These are phyloP conservation scores for Fusarium sororula DNA, from an alignment of 2,329 filamentous ascomycete species.

Conservation along the genomic window DNA sequence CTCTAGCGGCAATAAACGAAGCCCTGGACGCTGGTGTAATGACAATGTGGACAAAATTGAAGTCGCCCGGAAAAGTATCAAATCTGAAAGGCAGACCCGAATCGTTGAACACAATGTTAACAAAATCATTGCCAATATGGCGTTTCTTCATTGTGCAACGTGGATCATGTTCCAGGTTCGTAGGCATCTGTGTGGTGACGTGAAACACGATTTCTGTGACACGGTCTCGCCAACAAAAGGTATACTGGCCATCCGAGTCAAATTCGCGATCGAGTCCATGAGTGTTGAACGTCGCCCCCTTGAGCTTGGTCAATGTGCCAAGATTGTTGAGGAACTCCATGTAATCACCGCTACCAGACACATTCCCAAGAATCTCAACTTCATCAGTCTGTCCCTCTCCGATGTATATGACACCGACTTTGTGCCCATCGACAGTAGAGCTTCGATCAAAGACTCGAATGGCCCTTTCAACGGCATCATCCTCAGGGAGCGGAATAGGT, in stretches of 20 bases:
- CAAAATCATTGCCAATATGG: conserved; percentile 96
- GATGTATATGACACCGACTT: conserved; percentile 93
- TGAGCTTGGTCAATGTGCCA: conserved; percentile 82
- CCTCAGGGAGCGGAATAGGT: conserved; percentile 77
- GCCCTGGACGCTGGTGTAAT: conserved; percentile 87
- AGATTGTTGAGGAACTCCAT: conserved; percentile 83
- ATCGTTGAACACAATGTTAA: conserved; percentile 98
- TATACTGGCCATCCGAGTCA: conserved; percentile 84
- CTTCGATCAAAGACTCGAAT: conserved; percentile 86
- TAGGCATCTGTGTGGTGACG: conserved; percentile 97
- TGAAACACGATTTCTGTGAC: conserved; percentile 97
- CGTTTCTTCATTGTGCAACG: conserved; percentile 86
- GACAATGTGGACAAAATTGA: conserved; percentile 97
- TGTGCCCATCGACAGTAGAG: conserved; percentile 92
- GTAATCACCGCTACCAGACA: conserved; percentile 87
- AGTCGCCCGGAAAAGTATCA: conserved; percentile 91
- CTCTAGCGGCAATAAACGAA: conserved; percentile 74
- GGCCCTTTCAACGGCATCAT: conserved; percentile 76
- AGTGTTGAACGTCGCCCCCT: conserved; percentile 88
- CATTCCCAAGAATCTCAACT: conserved; percentile 85
- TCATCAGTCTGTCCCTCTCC: conserved; percentile 86
- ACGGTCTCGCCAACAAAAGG: conserved; percentile 93
- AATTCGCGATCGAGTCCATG: conserved; percentile 85
- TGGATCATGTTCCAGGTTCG: conserved; percentile 78
- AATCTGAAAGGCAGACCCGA: conserved; percentile 90